Evolutionary conservation across 371 early-diverging fungal genomes (phyloP), one percentile per base, ranked within the genome.

Genomic region (Rhizopus stolonifer): DNA sequence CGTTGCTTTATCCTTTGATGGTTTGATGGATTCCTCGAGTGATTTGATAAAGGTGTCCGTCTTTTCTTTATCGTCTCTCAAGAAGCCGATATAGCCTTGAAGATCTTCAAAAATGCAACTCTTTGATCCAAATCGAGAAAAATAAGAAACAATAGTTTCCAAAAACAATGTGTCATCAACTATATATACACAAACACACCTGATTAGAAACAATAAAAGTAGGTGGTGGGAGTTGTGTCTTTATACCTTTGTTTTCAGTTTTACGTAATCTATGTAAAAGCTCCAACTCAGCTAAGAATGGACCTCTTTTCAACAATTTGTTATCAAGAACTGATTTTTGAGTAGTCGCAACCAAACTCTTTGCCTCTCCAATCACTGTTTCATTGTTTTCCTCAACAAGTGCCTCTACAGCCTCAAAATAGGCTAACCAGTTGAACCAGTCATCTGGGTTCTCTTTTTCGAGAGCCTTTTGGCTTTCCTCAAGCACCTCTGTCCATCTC

Each of bases 101-200:
- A 93, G 61, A 61, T 93, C 94, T 52, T 89, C 90, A 69, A 89
- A 91, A 54, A 86, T 89, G 59, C 84, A 85, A 8, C 77, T 65
- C 53, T 84, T 84, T 17, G 80, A 70, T 17, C 88, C 89, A 57
- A 93, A 93, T 1, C 64, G 73, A 7, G 54, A 56, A 53, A 90
- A 76, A 55, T 89, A 93, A 2, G 72, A 56, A 7, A 79, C 54
- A 21, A 88, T 67, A n/a, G 74, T 58, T 1, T 78, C 72, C 46
- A 76, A 49, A 14, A 73, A 49, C 0, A 52, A 60, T 1, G 44
- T 52, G 40, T 73, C 60, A 52, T 79, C 76, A 57, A 59, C 13
- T 36, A 14, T 36, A 29, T 9, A 29, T 9, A 29, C 29, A n/a
- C n/a, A n/a, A n/a, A n/a, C n/a, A n/a, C n/a, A n/a, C n/a, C n/a